phyloP scores from a whole-genome alignment of 345 rosid genomes.

The Alliaria petiolata region DNA sequence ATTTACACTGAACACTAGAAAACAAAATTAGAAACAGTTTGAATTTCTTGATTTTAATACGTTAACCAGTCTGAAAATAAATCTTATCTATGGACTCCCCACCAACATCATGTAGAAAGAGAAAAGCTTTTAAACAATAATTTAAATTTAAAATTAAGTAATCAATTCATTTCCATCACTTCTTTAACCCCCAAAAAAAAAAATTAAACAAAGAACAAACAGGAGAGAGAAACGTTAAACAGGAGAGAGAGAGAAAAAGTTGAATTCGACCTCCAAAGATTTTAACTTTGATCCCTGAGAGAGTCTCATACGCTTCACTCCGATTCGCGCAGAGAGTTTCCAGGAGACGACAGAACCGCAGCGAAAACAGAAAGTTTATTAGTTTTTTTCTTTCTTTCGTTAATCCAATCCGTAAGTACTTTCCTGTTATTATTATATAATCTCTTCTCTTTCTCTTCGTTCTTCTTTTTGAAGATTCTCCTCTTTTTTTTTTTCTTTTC shows the following conservation, averaged over 20 bases:
- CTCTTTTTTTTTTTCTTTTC: background rate
- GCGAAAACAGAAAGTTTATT: slow-evolving; percentile 26
- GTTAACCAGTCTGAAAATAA: background rate
- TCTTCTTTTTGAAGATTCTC: slow-evolving; percentile 1
- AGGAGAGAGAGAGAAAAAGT: slow-evolving; percentile 19
- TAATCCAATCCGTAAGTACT: slow-evolving; percentile 68
- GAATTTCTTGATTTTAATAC: background rate
- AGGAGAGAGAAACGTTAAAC: background rate
- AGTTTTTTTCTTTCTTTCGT: slow-evolving; percentile 25
- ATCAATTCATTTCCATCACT: background rate
- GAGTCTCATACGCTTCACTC: slow-evolving; percentile 40
- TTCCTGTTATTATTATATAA: slow-evolving; percentile 17
- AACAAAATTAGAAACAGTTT: slow-evolving; percentile 2
- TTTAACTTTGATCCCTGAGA: slow-evolving; percentile 21
- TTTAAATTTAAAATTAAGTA: too few relatives aligned
- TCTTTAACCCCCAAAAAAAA: background rate
- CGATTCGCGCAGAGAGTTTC: slow-evolving; percentile 62
- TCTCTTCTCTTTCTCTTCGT: slow-evolving; percentile 1
- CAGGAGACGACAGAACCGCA: slow-evolving; percentile 41
- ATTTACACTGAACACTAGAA: background rate
- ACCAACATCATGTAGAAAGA: slow-evolving; percentile 5
- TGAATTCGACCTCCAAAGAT: slow-evolving; percentile 35
- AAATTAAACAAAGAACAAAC: slow-evolving; percentile 2
- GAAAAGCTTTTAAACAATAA: background rate
- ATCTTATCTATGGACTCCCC: slow-evolving; percentile 10